phyloP scores from a whole-genome alignment of 2,329 filamentous ascomycete genomes.

The Xylariales sp. region DNA sequence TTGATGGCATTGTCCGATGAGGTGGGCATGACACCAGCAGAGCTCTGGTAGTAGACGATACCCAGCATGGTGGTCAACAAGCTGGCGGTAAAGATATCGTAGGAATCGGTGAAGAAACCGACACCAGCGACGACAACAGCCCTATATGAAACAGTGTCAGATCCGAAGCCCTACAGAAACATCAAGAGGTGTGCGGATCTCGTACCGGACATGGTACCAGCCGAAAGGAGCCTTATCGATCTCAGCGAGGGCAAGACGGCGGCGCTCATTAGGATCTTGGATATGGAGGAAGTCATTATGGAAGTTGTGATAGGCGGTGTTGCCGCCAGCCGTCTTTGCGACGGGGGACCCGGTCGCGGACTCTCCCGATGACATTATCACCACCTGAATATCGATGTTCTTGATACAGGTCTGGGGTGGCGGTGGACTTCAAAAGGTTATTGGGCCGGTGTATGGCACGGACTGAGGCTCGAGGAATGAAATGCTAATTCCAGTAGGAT shows the following conservation, averaged over 20 bases:
- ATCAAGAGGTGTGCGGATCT: no score
- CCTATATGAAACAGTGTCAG: constrained; percentile 26
- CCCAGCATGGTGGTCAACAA: constrained; percentile 72
- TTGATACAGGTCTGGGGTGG: no score
- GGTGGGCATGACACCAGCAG: constrained; percentile 54
- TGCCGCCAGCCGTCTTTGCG: constrained; percentile 56
- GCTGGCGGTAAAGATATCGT: constrained; percentile 76
- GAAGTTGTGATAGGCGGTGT: constrained; percentile 61
- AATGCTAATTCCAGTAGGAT: background rate
- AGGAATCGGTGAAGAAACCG: constrained; percentile 85
- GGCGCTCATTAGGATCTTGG: constrained; percentile 71
- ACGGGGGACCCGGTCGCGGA: constrained; percentile 8
- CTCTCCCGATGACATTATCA: constrained; percentile 9
- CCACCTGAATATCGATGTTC: background rate
- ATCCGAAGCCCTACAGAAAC: background rate
- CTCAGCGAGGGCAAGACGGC: constrained; percentile 73
- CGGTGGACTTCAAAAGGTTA: background rate
- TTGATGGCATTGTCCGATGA: constrained; percentile 78
- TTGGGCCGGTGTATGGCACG: background rate
- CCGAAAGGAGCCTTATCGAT: constrained; percentile 79
- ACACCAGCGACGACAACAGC: constrained; percentile 75
- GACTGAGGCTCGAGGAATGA: background rate
- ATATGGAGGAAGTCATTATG: constrained; percentile 65
- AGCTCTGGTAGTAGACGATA: constrained; percentile 64
- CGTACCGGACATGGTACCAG: constrained; percentile 68